Evolutionary conservation across 257 asterid species (phyloP), one percentile per base, ranked within the genome.

Genomic region (Penstemon davidsonii): DNA sequence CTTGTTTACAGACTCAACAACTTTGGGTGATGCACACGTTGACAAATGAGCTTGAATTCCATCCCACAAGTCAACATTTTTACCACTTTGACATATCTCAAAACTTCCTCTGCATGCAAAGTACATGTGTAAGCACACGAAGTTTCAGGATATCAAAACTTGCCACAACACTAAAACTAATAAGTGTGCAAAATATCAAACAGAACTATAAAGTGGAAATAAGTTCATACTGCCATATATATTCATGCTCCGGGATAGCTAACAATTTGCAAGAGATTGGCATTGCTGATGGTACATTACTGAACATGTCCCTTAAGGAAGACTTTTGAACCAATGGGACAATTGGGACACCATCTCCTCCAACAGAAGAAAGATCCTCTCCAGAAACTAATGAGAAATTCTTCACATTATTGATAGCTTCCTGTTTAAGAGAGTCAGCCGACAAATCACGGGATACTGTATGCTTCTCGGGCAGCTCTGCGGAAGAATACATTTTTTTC

Each of bases 31-130:
- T 68, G 94, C 96, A 59, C 80, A 73, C 65, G 87, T 76, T 43
- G 98, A 91, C 54, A 84, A 62, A 87, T 91, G 95, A 71, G 95
- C 98, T 83, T 91, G 98, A 64, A 91, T 73, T 60, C 96, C 98
- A 68, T 91, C 93, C 80, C 83, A 78, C 12, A 71, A 59, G 42
- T 79, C 82, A 67, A 80, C 60, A 70, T 55, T 49, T 78, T 79
- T 79, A 71, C 85, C 88, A 80, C 82, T 71, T 74, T 78, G 85
- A 70, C 58, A 79, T 64, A 91, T 76, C 83, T 84, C 95, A 78
- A 91, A 91, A 60, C 83, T 82, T 68, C 98, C 98, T 72, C 98
- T 91, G 86, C 79, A 86, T 67, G 74, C 55, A 61, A 73, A 73
- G 65, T 45, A 25, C 50, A 70, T 33, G 41, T 19, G 25, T 75